Percentiles rank a stretch among this genome's conserved stretches.
These are phyloP conservation scores for Trypanosoma boissoni DNA, from an alignment of 208 protist species.

Conservation along the genomic window DNA sequence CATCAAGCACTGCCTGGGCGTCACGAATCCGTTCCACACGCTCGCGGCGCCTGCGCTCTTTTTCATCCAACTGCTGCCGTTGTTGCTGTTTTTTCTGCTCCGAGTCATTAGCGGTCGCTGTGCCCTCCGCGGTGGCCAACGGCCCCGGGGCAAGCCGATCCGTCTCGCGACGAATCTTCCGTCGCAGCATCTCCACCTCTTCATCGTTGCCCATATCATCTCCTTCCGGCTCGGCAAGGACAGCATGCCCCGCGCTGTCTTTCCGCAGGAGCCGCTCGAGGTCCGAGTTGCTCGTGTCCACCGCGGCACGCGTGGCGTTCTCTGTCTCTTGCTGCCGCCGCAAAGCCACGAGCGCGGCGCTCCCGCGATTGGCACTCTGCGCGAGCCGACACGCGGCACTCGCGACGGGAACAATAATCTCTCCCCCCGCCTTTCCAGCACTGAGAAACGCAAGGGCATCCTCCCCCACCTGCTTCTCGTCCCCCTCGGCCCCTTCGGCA, in stretches of 20 bases:
- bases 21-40: constrained; percentile 23
- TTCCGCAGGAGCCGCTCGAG: constrained; percentile 56
- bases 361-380: constrained; percentile 53
- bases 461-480: background rate
- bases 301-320: constrained; percentile 47
- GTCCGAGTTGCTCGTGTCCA: constrained; percentile 72
- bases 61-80: background rate
- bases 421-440: constrained; percentile 28
- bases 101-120: background rate
- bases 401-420: constrained; percentile 77
- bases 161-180: constrained; percentile 14
- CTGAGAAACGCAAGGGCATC: constrained; percentile 16
- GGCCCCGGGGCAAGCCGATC: constrained; percentile 2
- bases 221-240: background rate
- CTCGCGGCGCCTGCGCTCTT: constrained; percentile 7
- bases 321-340: constrained; percentile 57
- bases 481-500: background rate
- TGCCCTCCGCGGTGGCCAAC: too few relatives aligned
- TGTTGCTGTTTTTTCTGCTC: background rate
- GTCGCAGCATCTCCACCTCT: constrained; percentile 23
- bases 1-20: constrained; percentile 22
- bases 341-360: constrained; percentile 43
- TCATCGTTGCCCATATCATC: background rate
- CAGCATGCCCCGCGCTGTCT: constrained; percentile 28
- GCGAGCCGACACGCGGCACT: constrained; percentile 43